A percentile compares a stretch with the other conserved stretches of the same genome.
Conservation (phyloP, 768 basidiomycete species). For the Tricholoma saponaceum region DNA sequence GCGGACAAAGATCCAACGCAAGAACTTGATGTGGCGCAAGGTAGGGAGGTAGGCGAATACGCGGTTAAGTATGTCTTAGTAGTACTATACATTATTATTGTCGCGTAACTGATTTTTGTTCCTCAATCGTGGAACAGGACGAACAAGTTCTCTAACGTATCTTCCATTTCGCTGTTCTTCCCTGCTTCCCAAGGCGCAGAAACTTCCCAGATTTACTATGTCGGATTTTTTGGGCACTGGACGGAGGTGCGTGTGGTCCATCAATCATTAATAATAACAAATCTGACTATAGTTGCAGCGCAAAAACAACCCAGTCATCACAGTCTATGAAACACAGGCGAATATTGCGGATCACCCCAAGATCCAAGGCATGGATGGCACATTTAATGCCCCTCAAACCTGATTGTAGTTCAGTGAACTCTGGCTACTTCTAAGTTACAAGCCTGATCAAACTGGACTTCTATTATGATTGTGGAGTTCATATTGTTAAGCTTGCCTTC, state of each 20-base stretch:
- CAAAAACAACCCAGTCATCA: slow-evolving; percentile 73
- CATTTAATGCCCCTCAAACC: slow-evolving; percentile 42
- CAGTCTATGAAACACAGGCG: slow-evolving; percentile 85
- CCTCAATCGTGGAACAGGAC: slow-evolving; percentile 41
- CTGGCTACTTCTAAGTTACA: background rate
- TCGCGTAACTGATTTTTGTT: background rate
- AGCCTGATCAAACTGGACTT: background rate
- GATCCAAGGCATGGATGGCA: slow-evolving; percentile 73
- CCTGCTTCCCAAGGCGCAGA: slow-evolving; percentile 80
- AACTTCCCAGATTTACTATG: slow-evolving; percentile 70
- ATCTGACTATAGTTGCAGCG: slow-evolving; percentile 41
- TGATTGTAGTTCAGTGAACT: slow-evolving; percentile 7
- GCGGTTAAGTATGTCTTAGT: slow-evolving; percentile 57
- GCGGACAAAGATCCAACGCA: slow-evolving; percentile 60
- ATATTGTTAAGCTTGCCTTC: background rate
- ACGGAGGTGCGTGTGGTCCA: slow-evolving; percentile 48
- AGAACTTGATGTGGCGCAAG: slow-evolving; percentile 65
- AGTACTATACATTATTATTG: background rate
- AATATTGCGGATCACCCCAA: slow-evolving; percentile 87
- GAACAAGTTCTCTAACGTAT: slow-evolving; percentile 81
- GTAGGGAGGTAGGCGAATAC: slow-evolving; percentile 81
- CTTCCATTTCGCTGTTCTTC: slow-evolving; percentile 79
- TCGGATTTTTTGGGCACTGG: slow-evolving; percentile 84
- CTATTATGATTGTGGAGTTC: background rate
- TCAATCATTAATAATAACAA: background rate